Evolutionary conservation across 139 green algal species (phyloP), one percentile per base, ranked within the genome.

Genomic region (Tetradesmus lagerheimii): DNA sequence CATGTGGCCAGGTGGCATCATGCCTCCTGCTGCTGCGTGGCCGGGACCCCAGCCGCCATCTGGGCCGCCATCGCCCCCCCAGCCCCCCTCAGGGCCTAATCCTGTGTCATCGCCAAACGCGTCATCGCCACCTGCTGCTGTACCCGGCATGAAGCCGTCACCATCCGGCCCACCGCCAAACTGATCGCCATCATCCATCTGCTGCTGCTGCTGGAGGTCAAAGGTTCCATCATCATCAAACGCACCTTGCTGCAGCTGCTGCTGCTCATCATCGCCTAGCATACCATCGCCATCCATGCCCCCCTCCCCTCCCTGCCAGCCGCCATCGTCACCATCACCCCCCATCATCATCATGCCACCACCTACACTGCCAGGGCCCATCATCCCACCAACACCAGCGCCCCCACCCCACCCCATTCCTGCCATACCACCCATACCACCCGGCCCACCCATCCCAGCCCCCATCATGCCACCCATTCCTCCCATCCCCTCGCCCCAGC

Each of bases 181-280:
- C 34, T 53, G 29, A 35, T 31, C 11, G 18, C 18, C 25, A 37
- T 37, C 71, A n/a, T 79, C n/a, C 31, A 41, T n/a, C n/a, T n/a
- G 47, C 47, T 62, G 71, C 71, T 79, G 71, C 66, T 77, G 66
- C 71, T 79, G 71, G 5, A 18, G 71, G 9, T 79, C 71, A 38
- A 39, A 81, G 34, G 20, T 23, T 6, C 85, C 85, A n/a, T 80
- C 64, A n/a, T 80, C 64, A 57, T 62, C 83, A 89, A 83, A 78
- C 20, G 38, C 50, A 20, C 18, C 43, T 25, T 67, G 85, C 85
- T 74, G 83, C 83, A 41, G 83, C 64, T 81, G 84, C 84, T 64
- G 85, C 66, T 82, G 80, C 43, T 29, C 27, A 25, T 75, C 45
- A n/a, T 31, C 31, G 41, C 34, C 16, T 1, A 45, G 27, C 57